Evolutionary conservation across 306 rosid species (phyloP).

Genomic region (Phaseolus lunatus): DNA sequence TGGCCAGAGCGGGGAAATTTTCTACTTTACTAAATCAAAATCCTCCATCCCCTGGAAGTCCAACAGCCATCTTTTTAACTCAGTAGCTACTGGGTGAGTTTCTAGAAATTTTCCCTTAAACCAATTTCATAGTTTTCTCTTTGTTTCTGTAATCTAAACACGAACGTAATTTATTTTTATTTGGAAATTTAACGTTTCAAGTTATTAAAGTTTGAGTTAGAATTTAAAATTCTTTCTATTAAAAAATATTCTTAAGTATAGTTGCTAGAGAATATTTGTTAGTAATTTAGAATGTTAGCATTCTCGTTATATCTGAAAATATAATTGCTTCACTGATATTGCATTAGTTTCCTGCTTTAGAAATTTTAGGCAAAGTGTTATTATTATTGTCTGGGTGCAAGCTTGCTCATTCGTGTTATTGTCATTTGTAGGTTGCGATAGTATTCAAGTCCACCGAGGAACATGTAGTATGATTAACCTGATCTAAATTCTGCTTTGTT

Average conservation of each 20-base stretch:
- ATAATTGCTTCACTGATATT: slow-evolving; percentile 17
- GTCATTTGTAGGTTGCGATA: slow-evolving; percentile 29
- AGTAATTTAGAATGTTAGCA: not conserved
- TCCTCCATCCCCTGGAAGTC: slow-evolving; percentile 92
- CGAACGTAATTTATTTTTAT: too few relatives aligned
- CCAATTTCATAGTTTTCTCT: too few relatives aligned
- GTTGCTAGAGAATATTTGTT: not conserved
- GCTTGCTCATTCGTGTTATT: slow-evolving; percentile 20
- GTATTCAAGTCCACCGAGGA: slow-evolving; percentile 1
- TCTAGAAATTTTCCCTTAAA: too few relatives aligned
- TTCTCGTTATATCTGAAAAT: not conserved
- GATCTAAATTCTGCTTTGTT: not conserved
- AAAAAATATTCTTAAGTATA: not conserved
- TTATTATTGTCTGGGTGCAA: not conserved
- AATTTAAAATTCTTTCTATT: too few relatives aligned
- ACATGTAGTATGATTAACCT: slow-evolving; percentile 6
- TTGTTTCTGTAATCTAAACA: too few relatives aligned
- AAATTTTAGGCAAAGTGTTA: not conserved
- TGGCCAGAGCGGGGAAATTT: slow-evolving; percentile 71
- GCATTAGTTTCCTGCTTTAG: not conserved
- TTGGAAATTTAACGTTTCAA: too few relatives aligned
- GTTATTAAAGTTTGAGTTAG: too few relatives aligned
- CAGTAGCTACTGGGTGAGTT: slow-evolving; percentile 47
- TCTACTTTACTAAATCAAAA: slow-evolving; percentile 65
- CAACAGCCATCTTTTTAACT: slow-evolving; percentile 81